Percentiles rank a stretch among this genome's conserved stretches.
phyloP scores from a whole-genome alignment of 257 asterid species.

The Ilex asprella region DNA sequence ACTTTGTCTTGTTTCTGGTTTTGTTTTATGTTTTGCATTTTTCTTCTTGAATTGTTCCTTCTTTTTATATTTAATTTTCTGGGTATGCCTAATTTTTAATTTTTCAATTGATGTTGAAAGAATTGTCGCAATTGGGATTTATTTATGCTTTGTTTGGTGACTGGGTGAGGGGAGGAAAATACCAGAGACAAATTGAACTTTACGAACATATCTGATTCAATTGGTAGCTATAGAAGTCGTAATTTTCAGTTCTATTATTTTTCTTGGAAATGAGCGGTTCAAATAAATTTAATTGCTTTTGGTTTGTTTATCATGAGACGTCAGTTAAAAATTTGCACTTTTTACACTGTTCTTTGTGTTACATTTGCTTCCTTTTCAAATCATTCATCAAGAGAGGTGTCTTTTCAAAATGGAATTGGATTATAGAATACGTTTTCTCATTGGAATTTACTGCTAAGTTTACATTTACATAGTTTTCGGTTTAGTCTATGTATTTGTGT shows the following conservation, averaged over 20 bases:
- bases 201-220: no score
- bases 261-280: no score
- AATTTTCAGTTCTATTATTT: no score
- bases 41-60: not conserved
- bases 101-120: no score
- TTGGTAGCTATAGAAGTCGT: no score
- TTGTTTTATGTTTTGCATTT: slow-evolving; percentile 11
- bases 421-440: slow-evolving; percentile 39
- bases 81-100: not conserved
- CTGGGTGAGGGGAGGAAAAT: not conserved
- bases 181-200: not conserved
- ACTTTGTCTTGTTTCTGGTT: slow-evolving; percentile 17
- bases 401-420: slow-evolving; percentile 75
- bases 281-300: no score
- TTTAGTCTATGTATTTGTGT: no score
- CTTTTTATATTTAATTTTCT: no score
- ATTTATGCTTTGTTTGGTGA: not conserved
- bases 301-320: no score
- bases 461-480: no score
- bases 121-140: not conserved
- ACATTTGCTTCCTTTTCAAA: not conserved
- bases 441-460: no score
- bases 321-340: no score
- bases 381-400: not conserved
- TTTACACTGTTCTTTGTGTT: not conserved